Evolutionary conservation across 805 yeast genomes (phyloP).

Genomic region (Saccharomycopsis sp.): DNA sequence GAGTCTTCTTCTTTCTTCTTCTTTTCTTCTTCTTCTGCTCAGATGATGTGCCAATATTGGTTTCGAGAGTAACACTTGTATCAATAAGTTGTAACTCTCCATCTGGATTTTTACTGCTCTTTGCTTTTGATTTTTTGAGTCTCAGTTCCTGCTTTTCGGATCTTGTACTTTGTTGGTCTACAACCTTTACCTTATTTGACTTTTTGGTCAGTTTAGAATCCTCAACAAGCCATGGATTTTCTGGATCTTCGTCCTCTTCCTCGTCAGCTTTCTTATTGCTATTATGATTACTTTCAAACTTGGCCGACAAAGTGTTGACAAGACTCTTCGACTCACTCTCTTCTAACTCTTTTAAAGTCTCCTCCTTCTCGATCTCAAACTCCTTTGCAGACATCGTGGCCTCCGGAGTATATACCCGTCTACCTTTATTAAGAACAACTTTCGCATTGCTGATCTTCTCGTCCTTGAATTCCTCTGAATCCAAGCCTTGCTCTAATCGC

Average conservation of each 20-base stretch:
- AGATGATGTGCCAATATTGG: not conserved
- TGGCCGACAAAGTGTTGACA: slow-evolving; percentile 33
- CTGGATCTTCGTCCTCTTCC: slow-evolving; percentile 24
- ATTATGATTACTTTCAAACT: slow-evolving; percentile 19
- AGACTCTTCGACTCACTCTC: slow-evolving; percentile 46
- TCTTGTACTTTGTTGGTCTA: slow-evolving; percentile 46
- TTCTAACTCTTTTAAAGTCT: slow-evolving; percentile 38
- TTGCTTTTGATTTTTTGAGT: slow-evolving; percentile 32
- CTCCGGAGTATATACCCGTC: slow-evolving; percentile 72
- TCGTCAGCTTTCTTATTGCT: slow-evolving; percentile 16
- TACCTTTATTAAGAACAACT: slow-evolving; percentile 58
- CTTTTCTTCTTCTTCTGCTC: slow-evolving; percentile 23
- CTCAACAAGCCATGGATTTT: slow-evolving; percentile 47
- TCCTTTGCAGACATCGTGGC: slow-evolving; percentile 30
- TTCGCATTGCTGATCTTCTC: slow-evolving; percentile 38
- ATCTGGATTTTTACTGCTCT: slow-evolving; percentile 19
- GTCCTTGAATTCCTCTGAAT: slow-evolving; percentile 32
- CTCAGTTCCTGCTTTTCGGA: slow-evolving; percentile 42
- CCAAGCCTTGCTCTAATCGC: slow-evolving; percentile 42
- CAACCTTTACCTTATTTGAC: slow-evolving; percentile 40
- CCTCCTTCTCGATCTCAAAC: slow-evolving; percentile 32
- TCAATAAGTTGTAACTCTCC: slow-evolving; percentile 25
- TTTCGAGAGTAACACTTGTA: slow-evolving; percentile 21
- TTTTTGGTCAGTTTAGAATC: slow-evolving; percentile 29
- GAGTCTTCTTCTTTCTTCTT: slow-evolving; percentile 30